Evolutionary conservation across 768 basidiomycete species (phyloP), one percentile per base, ranked within the genome.

Genomic region (Boletales sp.): DNA sequence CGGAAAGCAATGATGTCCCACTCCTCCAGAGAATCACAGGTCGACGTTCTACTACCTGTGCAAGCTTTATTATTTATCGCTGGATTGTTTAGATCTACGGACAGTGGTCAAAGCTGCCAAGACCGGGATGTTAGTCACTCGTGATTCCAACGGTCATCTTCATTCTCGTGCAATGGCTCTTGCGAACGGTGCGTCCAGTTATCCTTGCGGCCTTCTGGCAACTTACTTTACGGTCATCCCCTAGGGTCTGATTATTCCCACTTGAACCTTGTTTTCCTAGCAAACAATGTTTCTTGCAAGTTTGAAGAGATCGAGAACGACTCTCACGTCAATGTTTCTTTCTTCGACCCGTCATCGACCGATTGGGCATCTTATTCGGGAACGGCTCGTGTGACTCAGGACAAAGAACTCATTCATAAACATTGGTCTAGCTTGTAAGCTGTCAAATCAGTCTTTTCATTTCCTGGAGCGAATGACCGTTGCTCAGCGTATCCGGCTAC

Each of bases 91-190:
- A 86, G 86, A 76, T 45, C 76, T 91, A 29, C 82, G 85, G 53
- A 71, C 72, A 21, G 80, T 93, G 49, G 64, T 91, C 47, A 78
- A 82, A 50, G 69, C 72, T 1, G 82, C 83, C 9, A 74, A 80
- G 58, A 82, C 79, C 0, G 87, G 84, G 45, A 90, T 93, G 84
- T 70, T 94, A 17, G 87, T 87, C 10, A 90, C 88, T 13, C 83
- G 86, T 34, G 76, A 82, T 15, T 61, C 75, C 13, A 73, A 80
- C 47, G 90, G 89, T 1, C 71, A 78, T 38, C 67, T 94, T 18
- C 91, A 94, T 66, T 82, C 89, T 8, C 79, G 91, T 48, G 84
- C 85, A 21, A 94, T 94, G 92, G 74, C 78, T 14, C 86, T 86
- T 17, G 74, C 79, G n/a, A 72, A 76, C 35, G 79, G 87, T 88